Evolutionary conservation across 306 rosid genomes (phyloP), one percentile per base, ranked within the genome.

Genomic region (Lupinus albus): DNA sequence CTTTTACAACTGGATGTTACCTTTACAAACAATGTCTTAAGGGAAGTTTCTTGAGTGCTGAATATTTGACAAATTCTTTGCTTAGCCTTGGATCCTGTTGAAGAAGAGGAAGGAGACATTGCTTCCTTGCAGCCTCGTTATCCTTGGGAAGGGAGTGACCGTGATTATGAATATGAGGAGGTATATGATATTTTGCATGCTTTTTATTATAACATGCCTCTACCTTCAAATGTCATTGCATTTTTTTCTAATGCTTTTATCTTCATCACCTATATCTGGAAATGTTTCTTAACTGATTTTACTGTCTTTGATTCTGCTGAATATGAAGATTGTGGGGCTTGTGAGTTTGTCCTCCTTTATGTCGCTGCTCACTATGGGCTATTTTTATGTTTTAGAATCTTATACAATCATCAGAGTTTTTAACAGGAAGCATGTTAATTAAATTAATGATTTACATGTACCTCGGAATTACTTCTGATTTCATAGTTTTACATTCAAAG

Each of bases 131-230:
- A 66, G 14, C 36, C 87, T 30, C 82, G 84, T 30, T 83, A 79
- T 83, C 96, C 99, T 59, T 90, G 97, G 99, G 99, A 88, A 70
- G 97, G 96, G 61, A 93, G 86, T 30, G 97, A 86, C 48, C 89
- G 96, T 10, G 90, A 90, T 74, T 93, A 93, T 84, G 68, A 72
- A 54, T 93, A 93, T 7, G 99, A 89, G 70, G 99, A 93, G 96
- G 99, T 91, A 65, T 55, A 28, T 15, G 44, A 6, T 11, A 15
- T 33, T 61, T 67, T 30, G 25, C 59, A 13, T 73, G 11, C 30
- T 56, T 47, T 74, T 1, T 48, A 32, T 30, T 56, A 35, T 28
- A 16, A 8, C 50, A 67, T 3, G 8, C 33, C 13, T 55, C 33
- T 68, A 51, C 16, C 10, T 55, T 53, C 7, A 33, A 57, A 48